These are phyloP conservation scores for Yamadazyma sp. DNA, from an alignment of 805 yeast species.

Conservation along the genomic window DNA sequence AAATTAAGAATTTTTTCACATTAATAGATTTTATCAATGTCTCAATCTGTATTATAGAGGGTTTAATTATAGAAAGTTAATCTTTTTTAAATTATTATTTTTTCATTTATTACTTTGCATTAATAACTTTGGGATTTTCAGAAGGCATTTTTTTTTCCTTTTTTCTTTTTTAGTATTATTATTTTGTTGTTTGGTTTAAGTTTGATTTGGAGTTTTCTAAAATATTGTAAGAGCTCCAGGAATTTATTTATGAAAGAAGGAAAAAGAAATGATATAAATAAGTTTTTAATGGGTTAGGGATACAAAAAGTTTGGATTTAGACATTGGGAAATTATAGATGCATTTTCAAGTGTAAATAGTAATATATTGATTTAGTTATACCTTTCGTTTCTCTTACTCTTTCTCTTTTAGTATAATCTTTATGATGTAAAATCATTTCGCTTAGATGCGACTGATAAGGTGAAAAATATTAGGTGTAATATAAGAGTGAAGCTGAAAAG, in stretches of 20 bases:
- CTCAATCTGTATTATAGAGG: constrained; percentile 11
- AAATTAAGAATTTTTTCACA: not conserved
- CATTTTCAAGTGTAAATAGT: constrained; percentile 25
- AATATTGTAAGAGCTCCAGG: constrained; percentile 1
- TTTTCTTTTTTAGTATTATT: constrained; percentile 13
- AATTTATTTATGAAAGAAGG: constrained; percentile 1
- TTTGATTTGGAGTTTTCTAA: constrained; percentile 15
- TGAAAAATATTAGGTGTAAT: too few species aligned
- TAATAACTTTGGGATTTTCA: constrained; percentile 17
- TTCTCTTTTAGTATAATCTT: too few species aligned
- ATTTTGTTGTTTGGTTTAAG: constrained; percentile 10
- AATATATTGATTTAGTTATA: too few species aligned
- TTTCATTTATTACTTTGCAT: constrained; percentile 17
- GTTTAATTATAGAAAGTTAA: not conserved
- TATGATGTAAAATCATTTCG: too few species aligned
- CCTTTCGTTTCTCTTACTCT: too few species aligned
- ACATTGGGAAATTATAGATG: constrained; percentile 30
- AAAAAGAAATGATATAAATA: constrained; percentile 4
- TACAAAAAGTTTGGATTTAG: constrained; percentile 30
- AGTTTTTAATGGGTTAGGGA: constrained; percentile 12
- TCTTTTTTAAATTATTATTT: not conserved
- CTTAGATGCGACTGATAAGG: too few species aligned
- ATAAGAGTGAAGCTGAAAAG: too few species aligned
- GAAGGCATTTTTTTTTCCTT: constrained; percentile 11
- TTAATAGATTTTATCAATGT: constrained; percentile 10